Percentiles rank a stretch among this genome's conserved stretches.
Evolutionary conservation across 805 yeast species (phyloP).

Genomic region (Candida multigemmis): DNA sequence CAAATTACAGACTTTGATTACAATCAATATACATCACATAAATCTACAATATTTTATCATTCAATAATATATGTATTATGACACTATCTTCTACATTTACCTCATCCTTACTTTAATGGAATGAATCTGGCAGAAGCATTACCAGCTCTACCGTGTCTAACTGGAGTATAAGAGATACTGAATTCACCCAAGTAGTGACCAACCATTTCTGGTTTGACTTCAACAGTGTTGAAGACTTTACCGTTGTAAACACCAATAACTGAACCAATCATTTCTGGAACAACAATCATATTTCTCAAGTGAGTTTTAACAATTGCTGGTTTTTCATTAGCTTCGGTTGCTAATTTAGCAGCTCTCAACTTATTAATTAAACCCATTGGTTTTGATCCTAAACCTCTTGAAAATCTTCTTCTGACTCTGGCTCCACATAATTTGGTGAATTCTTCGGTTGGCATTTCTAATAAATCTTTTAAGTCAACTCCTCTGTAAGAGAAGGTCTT

Average conservation of each 20-base stretch:
- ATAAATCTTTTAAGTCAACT: constrained; percentile 89
- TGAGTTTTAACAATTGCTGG: constrained; percentile 98
- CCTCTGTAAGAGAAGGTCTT: constrained; percentile 98
- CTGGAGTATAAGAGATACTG: constrained; percentile 99
- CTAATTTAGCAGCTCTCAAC: constrained; percentile 94
- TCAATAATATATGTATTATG: constrained; percentile 7
- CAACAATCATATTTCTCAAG: constrained; percentile 96
- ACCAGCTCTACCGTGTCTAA: constrained; percentile 99
- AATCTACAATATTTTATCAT: constrained; percentile 3
- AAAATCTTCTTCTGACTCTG: constrained; percentile 99
- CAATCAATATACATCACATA: background rate
- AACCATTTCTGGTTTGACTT: constrained; percentile 98
- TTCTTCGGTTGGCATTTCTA: constrained; percentile 92
- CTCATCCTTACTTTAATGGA: constrained; percentile 45
- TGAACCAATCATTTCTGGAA: constrained; percentile 99
- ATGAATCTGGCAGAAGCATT: constrained; percentile 71
- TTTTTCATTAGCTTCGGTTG: constrained; percentile 87
- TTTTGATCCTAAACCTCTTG: constrained; percentile 92
- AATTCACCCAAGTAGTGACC: constrained; percentile 99
- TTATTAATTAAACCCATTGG: constrained; percentile 95
- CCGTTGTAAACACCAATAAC: constrained; percentile 99
- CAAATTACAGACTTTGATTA: background rate
- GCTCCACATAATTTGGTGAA: constrained; percentile 95
- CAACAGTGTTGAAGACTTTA: constrained; percentile 98
- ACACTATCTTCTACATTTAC: background rate